Evolutionary conservation across 2,329 filamentous ascomycete species (phyloP), one percentile per base, ranked within the genome.

Genomic region (Periconia digitata): DNA sequence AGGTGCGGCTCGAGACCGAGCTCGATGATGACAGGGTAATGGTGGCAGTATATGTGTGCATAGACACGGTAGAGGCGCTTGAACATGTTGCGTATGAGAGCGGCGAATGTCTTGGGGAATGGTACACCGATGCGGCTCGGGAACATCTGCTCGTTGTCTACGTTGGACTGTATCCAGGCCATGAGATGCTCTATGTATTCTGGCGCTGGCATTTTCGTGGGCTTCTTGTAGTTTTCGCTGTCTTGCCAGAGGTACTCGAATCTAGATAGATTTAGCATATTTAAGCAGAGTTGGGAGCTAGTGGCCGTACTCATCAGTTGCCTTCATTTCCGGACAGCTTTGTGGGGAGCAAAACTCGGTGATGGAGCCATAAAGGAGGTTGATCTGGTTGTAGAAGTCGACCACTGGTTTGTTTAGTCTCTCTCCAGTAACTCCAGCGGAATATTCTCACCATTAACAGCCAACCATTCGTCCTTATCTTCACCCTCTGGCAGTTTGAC

Each of bases 321-420:
- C 94, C 75, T 99, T 99, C 94, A 99, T 99, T 76, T 97, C 94
- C 0, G 94, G 94, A 72, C 94, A 99, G 56, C 91, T 91, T 70
- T 94, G 88, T 24, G 94, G 92, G 21, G 94, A 97, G 79, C 94
- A 99, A 75, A 99, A 99, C 71, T 99, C 94, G 51, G 94, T 99
- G 70, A 99, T 99, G 58, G 94, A 94, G 50, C 95, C 95, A 72
- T 99, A 99, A 50, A 99, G 86, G 29, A 99, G 83, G 76, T 99
- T 99, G 79, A 99, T 95, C 75, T 99, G 94, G 78, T 99, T 99
- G 84, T 99, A 99, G 75, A 99, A 99, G 75, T 99, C 94, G 77
- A 99, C 94, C 78, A 99, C 92, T 96, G 40, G n/a, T 23, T n/a
- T 23, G 20, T 63, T n/a, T 36, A 56, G 54, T 56, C 36, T 32